Evolutionary conservation across 257 asterid species (phyloP).

Genomic region (Cinchona pubescens): DNA sequence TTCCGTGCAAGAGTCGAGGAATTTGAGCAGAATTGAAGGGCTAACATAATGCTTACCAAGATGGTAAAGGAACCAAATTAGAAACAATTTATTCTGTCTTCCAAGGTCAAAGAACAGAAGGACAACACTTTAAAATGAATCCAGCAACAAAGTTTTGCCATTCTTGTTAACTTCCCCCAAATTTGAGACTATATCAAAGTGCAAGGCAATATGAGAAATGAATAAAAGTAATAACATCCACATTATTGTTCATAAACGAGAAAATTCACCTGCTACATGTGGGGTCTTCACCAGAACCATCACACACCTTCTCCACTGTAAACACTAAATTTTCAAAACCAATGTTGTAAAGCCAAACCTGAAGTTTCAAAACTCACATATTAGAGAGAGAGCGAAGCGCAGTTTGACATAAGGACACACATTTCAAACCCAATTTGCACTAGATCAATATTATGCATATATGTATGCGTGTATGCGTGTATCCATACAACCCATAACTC

Average conservation of each 20-base stretch:
- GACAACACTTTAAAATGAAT: not conserved
- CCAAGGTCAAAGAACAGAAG: not conserved
- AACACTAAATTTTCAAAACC: slow-evolving; percentile 57
- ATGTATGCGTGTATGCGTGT: too few relatives aligned
- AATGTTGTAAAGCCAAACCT: slow-evolving; percentile 77
- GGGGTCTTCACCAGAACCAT: slow-evolving; percentile 96
- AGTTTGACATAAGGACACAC: not conserved
- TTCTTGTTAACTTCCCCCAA: not conserved
- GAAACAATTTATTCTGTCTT: not conserved
- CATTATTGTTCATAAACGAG: not conserved
- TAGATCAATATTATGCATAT: not conserved
- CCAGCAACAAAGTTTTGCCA: not conserved
- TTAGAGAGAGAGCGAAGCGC: slow-evolving; percentile 1
- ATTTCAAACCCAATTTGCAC: not conserved
- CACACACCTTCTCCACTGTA: slow-evolving; percentile 73
- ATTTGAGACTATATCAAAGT: not conserved
- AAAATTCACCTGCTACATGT: slow-evolving; percentile 82
- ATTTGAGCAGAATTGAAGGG: not conserved
- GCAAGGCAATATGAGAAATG: not conserved
- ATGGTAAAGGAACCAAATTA: too few relatives aligned
- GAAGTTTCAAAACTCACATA: slow-evolving; percentile 19
- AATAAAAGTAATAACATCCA: not conserved
- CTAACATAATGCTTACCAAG: too few relatives aligned
- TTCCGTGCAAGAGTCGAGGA: not conserved
- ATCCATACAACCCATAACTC: too few relatives aligned